Percentiles rank a stretch among this genome's conserved stretches.
Conservation (phyloP, 148 eudicot species). For the Vaccinium vitisidaea region DNA sequence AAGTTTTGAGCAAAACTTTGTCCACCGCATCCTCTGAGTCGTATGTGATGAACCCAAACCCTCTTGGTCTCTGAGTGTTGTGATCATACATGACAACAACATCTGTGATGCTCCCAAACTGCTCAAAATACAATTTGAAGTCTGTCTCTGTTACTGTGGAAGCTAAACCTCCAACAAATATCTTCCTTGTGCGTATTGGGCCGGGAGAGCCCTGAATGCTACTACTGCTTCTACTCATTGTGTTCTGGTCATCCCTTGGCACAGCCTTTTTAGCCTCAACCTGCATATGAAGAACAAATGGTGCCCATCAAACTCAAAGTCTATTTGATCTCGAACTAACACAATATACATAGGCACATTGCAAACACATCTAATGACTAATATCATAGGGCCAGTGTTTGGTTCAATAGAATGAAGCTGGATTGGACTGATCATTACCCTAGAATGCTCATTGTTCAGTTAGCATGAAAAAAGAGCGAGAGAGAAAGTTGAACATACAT, state of each 20-base stretch:
- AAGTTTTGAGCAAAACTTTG: slow-evolving; percentile 29
- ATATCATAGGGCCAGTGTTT: background rate
- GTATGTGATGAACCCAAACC: slow-evolving; percentile 37
- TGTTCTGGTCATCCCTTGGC: slow-evolving; percentile 37
- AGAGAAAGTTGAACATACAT: background rate
- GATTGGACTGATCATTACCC: background rate
- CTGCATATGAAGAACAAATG: slow-evolving; percentile 17
- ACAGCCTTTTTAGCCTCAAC: slow-evolving; percentile 45
- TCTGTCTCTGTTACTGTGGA: slow-evolving; percentile 32
- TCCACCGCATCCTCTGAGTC: slow-evolving; percentile 37
- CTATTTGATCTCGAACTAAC: background rate
- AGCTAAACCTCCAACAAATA: slow-evolving; percentile 37
- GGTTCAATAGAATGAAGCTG: background rate
- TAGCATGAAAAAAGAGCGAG: background rate
- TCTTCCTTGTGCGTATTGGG: slow-evolving; percentile 30
- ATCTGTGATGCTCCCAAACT: slow-evolving; percentile 34
- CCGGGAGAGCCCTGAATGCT: slow-evolving; percentile 39
- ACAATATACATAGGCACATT: background rate
- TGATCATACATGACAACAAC: slow-evolving; percentile 40
- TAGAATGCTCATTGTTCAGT: background rate
- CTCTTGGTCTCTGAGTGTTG: slow-evolving; percentile 40
- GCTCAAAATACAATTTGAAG: slow-evolving; percentile 34
- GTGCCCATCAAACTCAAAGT: background rate
- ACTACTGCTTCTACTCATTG: slow-evolving; percentile 34
- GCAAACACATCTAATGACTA: background rate